Evolutionary conservation across 1,139 yeast genomes (phyloP).

Genomic region (Pichia kudriavzevii): DNA sequence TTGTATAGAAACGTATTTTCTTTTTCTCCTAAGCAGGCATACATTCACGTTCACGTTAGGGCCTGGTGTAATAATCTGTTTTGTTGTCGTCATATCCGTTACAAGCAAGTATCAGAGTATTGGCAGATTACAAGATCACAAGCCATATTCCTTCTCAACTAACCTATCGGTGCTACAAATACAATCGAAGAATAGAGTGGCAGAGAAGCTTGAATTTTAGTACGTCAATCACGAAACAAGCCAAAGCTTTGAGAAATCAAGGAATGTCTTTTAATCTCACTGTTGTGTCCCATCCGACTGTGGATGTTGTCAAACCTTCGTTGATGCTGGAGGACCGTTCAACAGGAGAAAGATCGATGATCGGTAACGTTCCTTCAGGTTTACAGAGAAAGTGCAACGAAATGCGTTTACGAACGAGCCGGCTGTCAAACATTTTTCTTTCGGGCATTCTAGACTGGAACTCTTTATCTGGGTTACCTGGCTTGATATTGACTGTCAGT

Average conservation of each 20-base stretch:
- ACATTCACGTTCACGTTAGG: too few species aligned
- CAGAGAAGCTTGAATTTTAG: too few species aligned
- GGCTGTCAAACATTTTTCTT: conserved; percentile 57
- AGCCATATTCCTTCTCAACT: too few species aligned
- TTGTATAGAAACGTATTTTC: too few species aligned
- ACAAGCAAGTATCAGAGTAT: background rate
- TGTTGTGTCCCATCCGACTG: conserved; percentile 27
- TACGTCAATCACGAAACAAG: background rate
- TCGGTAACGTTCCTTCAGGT: conserved; percentile 85
- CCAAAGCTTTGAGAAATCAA: conserved; percentile 2
- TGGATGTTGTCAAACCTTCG: conserved; percentile 26
- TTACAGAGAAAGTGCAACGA: conserved; percentile 65
- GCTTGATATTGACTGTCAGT: conserved; percentile 74
- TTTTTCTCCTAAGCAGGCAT: too few species aligned
- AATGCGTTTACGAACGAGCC: conserved; percentile 43
- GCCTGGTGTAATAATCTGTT: background rate
- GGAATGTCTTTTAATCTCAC: conserved; percentile 26
- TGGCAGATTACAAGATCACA: too few species aligned
- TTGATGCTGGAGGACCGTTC: conserved; percentile 29
- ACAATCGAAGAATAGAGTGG: background rate
- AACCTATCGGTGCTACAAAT: too few species aligned
- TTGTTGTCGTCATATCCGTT: conserved; percentile 2
- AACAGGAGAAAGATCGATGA: conserved; percentile 53
- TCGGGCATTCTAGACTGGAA: conserved; percentile 74
- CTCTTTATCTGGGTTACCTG: conserved; percentile 83